A percentile compares a stretch with the other conserved stretches of the same genome.
phyloP scores from a whole-genome alignment of 1,139 yeast genomes.

The Magnusiomyces sp. region DNA sequence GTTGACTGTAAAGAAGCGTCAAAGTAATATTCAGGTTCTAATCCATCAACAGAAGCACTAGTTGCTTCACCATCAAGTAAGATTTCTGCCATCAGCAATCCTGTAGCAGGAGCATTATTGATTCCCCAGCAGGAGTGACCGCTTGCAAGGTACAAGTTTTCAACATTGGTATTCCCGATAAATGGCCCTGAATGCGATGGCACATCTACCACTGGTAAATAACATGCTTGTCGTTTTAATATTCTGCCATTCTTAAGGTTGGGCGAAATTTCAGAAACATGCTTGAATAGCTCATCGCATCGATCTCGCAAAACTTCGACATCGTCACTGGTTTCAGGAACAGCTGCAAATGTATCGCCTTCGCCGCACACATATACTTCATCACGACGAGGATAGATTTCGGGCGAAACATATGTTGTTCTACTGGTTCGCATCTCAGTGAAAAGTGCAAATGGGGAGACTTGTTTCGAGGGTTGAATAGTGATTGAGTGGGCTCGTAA shows the following conservation, averaged over 20 bases:
- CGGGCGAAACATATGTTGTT: slow-evolving; percentile 69
- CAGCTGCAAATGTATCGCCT: slow-evolving; percentile 81
- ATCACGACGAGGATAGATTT: slow-evolving; percentile 88
- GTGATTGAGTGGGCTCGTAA: slow-evolving; percentile 93
- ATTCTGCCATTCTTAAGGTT: slow-evolving; percentile 68
- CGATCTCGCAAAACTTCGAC: slow-evolving; percentile 81
- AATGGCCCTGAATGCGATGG: slow-evolving; percentile 91
- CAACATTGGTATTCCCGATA: slow-evolving; percentile 86
- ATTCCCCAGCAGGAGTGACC: slow-evolving; percentile 99
- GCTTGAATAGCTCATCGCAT: slow-evolving; percentile 78
- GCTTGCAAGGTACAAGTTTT: slow-evolving; percentile 67
- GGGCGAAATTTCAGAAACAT: slow-evolving; percentile 71
- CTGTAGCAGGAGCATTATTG: slow-evolving; percentile 95
- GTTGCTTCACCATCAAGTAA: slow-evolving; percentile 74
- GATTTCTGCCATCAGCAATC: slow-evolving; percentile 82
- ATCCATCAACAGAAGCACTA: slow-evolving; percentile 69
- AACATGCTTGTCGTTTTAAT: slow-evolving; percentile 86
- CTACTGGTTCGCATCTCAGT: slow-evolving; percentile 72
- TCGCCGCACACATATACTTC: slow-evolving; percentile 98
- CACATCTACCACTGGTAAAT: slow-evolving; percentile 86
- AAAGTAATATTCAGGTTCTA: slow-evolving; percentile 80
- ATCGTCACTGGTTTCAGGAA: slow-evolving; percentile 91
- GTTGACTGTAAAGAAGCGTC: slow-evolving; percentile 34
- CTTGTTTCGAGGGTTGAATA: slow-evolving; percentile 60
- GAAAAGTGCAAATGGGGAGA: slow-evolving; percentile 88